These are phyloP conservation scores for Backusella circina DNA, from an alignment of 192 early-diverging fungal species.

Conservation along the genomic window DNA sequence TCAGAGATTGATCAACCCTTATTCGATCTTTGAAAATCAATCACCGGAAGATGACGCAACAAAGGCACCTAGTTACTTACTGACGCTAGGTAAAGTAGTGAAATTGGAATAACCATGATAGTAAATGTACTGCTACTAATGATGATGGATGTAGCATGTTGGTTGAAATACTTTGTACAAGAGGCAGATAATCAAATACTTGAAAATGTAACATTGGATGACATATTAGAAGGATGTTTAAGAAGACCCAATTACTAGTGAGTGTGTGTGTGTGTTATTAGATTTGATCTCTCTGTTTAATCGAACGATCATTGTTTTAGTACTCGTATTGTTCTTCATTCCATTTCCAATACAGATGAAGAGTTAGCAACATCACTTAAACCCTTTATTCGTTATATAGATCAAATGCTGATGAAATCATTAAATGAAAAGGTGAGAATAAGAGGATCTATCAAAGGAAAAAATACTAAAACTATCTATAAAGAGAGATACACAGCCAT, in stretches of 20 bases:
- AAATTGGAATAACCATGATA: not conserved
- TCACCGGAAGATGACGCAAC: slow-evolving; percentile 12
- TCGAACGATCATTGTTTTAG: slow-evolving; percentile 1
- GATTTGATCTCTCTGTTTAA: not conserved
- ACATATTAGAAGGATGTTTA: slow-evolving; percentile 57
- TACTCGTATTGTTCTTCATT: slow-evolving; percentile 29
- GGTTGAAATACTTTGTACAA: slow-evolving; percentile 52
- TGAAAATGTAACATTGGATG: slow-evolving; percentile 36
- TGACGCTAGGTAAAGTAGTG: slow-evolving; percentile 37
- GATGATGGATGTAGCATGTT: slow-evolving; percentile 35
- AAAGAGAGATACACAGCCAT: not conserved
- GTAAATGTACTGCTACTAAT: not conserved
- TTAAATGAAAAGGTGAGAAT: not conserved
- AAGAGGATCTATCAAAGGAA: not conserved
- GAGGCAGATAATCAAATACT: slow-evolving; percentile 18
- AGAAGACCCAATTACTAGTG: slow-evolving; percentile 56
- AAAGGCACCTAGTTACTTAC: slow-evolving; percentile 40
- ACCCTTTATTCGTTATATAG: slow-evolving; percentile 37
- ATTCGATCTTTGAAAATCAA: slow-evolving; percentile 16
- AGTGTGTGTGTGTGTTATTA: no score
- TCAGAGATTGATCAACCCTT: slow-evolving; percentile 30
- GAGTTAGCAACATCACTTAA: slow-evolving; percentile 10
- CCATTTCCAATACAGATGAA: slow-evolving; percentile 13
- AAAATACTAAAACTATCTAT: not conserved
- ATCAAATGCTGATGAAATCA: slow-evolving; percentile 19